A percentile compares a stretch with the other conserved stretches of the same genome.
Evolutionary conservation across 2,329 filamentous ascomycete species (phyloP).

Genomic region (Claviceps quebecensis): DNA sequence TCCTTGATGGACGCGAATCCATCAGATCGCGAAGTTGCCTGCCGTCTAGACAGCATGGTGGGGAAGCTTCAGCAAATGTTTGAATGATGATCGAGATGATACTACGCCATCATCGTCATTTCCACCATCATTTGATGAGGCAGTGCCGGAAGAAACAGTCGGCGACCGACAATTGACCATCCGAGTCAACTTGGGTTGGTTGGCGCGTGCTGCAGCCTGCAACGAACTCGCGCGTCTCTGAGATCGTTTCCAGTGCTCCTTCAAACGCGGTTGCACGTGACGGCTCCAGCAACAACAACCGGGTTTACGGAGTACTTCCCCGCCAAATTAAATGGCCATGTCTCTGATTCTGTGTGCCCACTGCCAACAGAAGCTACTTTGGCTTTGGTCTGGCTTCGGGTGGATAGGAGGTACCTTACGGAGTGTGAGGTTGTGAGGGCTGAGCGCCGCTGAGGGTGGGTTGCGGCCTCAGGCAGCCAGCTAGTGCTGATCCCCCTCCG

Average conservation of each 20-base stretch:
- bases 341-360: not conserved
- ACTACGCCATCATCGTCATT: not conserved
- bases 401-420: no score
- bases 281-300: not conserved
- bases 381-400: not conserved
- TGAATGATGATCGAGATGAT: not conserved
- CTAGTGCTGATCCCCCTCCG: not conserved
- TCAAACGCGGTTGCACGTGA: slow-evolving; percentile 3
- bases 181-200: not conserved
- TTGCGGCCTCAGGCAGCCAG: slow-evolving; percentile 8
- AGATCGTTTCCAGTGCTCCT: not conserved
- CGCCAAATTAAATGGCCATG: no score
- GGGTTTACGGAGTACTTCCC: no score
- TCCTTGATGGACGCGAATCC: slow-evolving; percentile 21
- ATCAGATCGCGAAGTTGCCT: slow-evolving; percentile 3
- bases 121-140: not conserved
- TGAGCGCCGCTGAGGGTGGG: no score
- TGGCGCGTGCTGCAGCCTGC: not conserved
- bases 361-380: slow-evolving; percentile 1
- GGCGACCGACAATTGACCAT: not conserved
- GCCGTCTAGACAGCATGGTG: slow-evolving; percentile 5
- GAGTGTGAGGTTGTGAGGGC: no score
- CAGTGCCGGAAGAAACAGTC: not conserved
- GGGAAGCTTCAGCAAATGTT: not conserved
- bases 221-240: not conserved